A percentile compares a stretch with the other conserved stretches of the same genome.
Evolutionary conservation across 805 yeast genomes (phyloP).

Genomic region (Candida xiaguanensis): DNA sequence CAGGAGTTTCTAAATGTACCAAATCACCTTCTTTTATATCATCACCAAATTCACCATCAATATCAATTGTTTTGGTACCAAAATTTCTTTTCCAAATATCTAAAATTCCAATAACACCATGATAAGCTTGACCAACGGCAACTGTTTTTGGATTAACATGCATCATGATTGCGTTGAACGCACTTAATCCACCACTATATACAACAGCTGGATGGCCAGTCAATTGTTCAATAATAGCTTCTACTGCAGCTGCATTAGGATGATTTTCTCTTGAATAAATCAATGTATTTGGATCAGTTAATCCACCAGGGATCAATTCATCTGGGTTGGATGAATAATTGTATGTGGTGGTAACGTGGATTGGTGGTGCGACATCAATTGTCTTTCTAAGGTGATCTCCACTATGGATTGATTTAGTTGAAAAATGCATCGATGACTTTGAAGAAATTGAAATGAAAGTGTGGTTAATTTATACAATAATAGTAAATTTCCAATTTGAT

Average conservation of each 20-base stretch:
- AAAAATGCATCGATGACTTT: slow-evolving; percentile 45
- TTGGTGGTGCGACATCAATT: slow-evolving; percentile 72
- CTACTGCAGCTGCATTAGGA: slow-evolving; percentile 68
- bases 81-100: slow-evolving; percentile 58
- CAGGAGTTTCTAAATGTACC: slow-evolving; percentile 83
- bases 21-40: slow-evolving; percentile 62
- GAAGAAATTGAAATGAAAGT: too few species aligned
- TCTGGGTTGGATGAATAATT: slow-evolving; percentile 60
- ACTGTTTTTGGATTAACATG: slow-evolving; percentile 69
- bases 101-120: slow-evolving; percentile 76
- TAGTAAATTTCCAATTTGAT: background rate
- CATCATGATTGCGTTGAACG: slow-evolving; percentile 72
- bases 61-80: slow-evolving; percentile 48
- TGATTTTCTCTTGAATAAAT: slow-evolving; percentile 71
- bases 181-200: slow-evolving; percentile 77
- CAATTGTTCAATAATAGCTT: slow-evolving; percentile 56
- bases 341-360: slow-evolving; percentile 78
- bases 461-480: too few species aligned
- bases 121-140: slow-evolving; percentile 78
- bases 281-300: slow-evolving; percentile 11
- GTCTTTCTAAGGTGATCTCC: slow-evolving; percentile 61
- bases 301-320: slow-evolving; percentile 44
- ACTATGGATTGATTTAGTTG: slow-evolving; percentile 64
- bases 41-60: slow-evolving; percentile 42
- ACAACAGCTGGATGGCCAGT: slow-evolving; percentile 63